These are phyloP conservation scores for Candida tetrigidarum DNA, from an alignment of 1,139 yeast genomes.

Conservation along the genomic window DNA sequence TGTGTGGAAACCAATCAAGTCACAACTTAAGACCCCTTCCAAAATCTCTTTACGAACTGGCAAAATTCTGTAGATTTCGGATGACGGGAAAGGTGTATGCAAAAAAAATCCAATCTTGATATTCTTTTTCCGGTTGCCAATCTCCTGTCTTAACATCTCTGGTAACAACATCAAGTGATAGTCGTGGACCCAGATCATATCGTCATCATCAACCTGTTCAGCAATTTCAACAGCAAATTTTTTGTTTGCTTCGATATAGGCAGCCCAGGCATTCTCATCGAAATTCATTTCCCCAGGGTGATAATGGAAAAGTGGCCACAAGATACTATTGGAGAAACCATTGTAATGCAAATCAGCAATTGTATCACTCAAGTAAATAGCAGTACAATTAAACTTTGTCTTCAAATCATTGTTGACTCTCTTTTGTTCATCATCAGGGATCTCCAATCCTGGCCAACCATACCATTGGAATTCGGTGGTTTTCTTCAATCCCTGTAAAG, in stretches of 20 bases:
- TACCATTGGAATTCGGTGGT: constrained; percentile 92
- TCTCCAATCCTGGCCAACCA: constrained; percentile 96
- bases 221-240: constrained; percentile 80
- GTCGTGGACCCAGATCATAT: constrained; percentile 97
- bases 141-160: constrained; percentile 75
- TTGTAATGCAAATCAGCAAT: constrained; percentile 96
- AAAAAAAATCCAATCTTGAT: constrained; percentile 90
- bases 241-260: constrained; percentile 92
- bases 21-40: constrained; percentile 91
- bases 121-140: constrained; percentile 53
- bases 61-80: constrained; percentile 92
- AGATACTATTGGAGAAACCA: constrained; percentile 88
- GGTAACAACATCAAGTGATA: constrained; percentile 97
- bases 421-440: constrained; percentile 76
- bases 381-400: constrained; percentile 85
- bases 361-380: constrained; percentile 84
- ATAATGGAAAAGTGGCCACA: constrained; percentile 98
- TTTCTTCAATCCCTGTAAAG: constrained; percentile 88
- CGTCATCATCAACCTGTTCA: constrained; percentile 75
- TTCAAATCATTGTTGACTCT: constrained; percentile 71
- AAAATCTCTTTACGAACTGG: constrained; percentile 95
- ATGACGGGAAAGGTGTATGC: constrained; percentile 98
- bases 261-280: constrained; percentile 98
- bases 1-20: constrained; percentile 97
- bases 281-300: constrained; percentile 99